These are phyloP conservation scores for Rhodomyrtus tomentosa DNA, from an alignment of 345 rosid genomes.

Conservation along the genomic window DNA sequence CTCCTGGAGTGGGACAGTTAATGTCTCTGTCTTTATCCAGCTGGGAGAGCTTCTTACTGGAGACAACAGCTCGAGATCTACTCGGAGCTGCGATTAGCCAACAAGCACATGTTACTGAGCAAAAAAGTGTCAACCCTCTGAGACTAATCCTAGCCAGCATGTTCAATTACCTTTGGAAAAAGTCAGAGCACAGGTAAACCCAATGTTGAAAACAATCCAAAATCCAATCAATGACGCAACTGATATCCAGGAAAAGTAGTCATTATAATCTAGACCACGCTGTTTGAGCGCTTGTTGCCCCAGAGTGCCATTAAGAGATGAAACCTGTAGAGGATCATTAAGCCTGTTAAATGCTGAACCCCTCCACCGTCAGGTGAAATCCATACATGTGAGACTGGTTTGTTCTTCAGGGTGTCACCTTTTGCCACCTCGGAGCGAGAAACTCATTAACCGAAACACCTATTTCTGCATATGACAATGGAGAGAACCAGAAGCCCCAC, in stretches of 20 bases:
- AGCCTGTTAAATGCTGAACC: background rate
- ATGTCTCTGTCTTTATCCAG: background rate
- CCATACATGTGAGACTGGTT: background rate
- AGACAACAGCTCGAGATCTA: conserved; percentile 10
- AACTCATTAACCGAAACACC: conserved; percentile 34
- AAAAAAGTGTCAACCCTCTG: background rate
- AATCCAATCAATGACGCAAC: conserved; percentile 26
- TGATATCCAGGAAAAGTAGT: conserved; percentile 24
- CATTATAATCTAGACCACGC: conserved; percentile 20
- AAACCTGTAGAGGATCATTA: conserved; percentile 10
- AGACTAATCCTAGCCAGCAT: background rate
- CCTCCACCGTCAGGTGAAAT: background rate
- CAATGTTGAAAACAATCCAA: conserved; percentile 25
- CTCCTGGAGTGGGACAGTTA: background rate
- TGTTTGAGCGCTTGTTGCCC: conserved; percentile 18
- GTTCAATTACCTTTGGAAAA: conserved; percentile 11
- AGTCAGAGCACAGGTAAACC: conserved; percentile 22
- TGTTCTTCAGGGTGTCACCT: conserved; percentile 15
- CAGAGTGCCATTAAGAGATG: conserved; percentile 17
- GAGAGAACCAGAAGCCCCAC: conserved; percentile 49
- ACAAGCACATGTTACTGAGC: background rate
- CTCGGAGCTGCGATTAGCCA: conserved; percentile 19
- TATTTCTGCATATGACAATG: conserved; percentile 33
- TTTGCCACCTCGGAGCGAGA: conserved; percentile 40
- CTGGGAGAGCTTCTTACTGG: conserved; percentile 8